Evolutionary conservation across 2,329 filamentous ascomycete species (phyloP), one percentile per base, ranked within the genome.

Genomic region (Chalara sp.): DNA sequence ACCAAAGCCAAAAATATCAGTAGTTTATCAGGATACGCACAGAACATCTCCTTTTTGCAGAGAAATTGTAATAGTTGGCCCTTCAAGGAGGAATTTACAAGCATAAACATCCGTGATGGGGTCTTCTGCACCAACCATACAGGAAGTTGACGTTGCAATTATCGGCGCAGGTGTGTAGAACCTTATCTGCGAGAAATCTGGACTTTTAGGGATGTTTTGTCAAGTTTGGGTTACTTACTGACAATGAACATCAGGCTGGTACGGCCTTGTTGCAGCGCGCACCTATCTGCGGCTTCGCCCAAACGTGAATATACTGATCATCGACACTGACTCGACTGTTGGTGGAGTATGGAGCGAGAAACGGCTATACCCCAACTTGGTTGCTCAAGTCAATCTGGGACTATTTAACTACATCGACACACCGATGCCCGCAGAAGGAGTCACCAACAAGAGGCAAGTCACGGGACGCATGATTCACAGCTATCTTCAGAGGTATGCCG

Each of bases 261-360:
- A 71, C 58, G 83, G 83, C 30, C 68, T 86, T 39, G 75, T 72
- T 1, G 73, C 76, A 32, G 78, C 82, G 46, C 82, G 81, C 65
- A 78, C 78, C 21, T 81, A 79, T 61, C 74, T 75, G 48, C 70
- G 78, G 54, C 62, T 81, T 42, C 72, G 83, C 55, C 82, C 82
- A 1, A 63, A 70, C 12, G 70, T 72, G 47, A 74, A 74, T 3
- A 62, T 86, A 30, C 68, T 74, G 0, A 63, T 87, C 12, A 67
- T 86, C 35, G 84, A 87, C 44, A 67, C 72, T 6, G 72, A 73
- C 13, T 63, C 71, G 10, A 76, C 76, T 0, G 60, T 83, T 6
- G 86, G 86, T 1, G 86, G 86, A 4, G 81, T 82, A 6, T 89
- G 85, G 86, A 78, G 81, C 13, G 71, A 79, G 52, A 72, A 84